Conservation (phyloP, 768 basidiomycete genomes). For the Suillus occidentalis region DNA sequence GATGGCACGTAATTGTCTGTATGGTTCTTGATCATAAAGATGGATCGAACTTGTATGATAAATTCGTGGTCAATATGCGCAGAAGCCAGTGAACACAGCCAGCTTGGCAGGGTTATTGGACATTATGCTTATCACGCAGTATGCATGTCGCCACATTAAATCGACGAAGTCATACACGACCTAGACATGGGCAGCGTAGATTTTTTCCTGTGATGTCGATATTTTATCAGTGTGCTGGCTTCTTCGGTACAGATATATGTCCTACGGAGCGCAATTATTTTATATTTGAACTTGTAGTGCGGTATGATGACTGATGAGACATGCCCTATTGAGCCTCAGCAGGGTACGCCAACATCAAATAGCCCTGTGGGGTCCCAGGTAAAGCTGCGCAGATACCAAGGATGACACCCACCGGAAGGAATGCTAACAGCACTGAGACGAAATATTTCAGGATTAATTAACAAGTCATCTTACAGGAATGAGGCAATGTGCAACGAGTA, state of each 20-base stretch:
- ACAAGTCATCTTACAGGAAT: constrained; percentile 55
- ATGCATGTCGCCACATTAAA: constrained; percentile 73
- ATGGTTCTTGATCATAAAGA: neutral
- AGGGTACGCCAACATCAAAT: constrained; percentile 55
- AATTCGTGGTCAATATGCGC: constrained; percentile 40
- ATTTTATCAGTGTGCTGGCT: constrained; percentile 25
- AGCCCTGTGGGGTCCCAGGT: too few relatives aligned
- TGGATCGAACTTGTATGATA: neutral
- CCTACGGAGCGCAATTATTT: constrained; percentile 25
- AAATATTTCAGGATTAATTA: neutral
- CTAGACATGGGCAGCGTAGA: constrained; percentile 53
- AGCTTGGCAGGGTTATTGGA: constrained; percentile 70
- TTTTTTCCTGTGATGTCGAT: constrained; percentile 55
- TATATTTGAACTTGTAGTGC: neutral
- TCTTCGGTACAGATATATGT: constrained; percentile 54
- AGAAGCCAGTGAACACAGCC: constrained; percentile 76
- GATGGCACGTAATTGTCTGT: constrained; percentile 70
- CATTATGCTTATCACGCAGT: constrained; percentile 81
- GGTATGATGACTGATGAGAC: constrained; percentile 26
- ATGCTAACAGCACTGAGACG: constrained; percentile 55
- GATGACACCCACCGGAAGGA: constrained; percentile 47
- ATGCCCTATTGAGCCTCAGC: constrained; percentile 70
- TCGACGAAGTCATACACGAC: constrained; percentile 71
- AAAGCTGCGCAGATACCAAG: constrained; percentile 64
- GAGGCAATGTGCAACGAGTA: constrained; percentile 50